A percentile compares a stretch with the other conserved stretches of the same genome.
Evolutionary conservation across 2,329 filamentous ascomycete species (phyloP).

Genomic region (Ceratocystis eucalypticola): DNA sequence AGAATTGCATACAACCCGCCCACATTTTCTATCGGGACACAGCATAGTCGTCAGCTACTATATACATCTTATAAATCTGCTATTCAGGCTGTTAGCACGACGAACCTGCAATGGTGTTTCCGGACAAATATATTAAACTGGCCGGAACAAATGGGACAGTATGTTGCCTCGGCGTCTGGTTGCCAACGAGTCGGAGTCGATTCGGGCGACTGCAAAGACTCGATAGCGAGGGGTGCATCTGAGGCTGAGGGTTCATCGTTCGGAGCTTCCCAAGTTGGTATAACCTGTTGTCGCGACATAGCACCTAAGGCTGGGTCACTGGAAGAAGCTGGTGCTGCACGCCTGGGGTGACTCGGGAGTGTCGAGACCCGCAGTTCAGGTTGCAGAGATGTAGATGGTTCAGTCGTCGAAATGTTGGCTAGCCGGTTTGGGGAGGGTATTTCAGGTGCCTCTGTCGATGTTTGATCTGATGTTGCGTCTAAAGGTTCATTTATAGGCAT

Average conservation of each 20-base stretch:
- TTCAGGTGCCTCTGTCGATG: background rate
- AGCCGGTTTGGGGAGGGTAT: background rate
- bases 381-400: conserved; percentile 21
- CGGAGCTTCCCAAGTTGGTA: conserved; percentile 1
- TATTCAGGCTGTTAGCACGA: conserved; percentile 14
- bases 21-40: conserved; percentile 55
- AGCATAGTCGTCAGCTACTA: conserved; percentile 8
- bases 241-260: conserved; percentile 9
- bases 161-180: conserved; percentile 66
- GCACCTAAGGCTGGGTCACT: background rate
- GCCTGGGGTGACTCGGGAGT: background rate
- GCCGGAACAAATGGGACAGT: conserved; percentile 70
- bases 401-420: background rate
- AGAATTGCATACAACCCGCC: conserved; percentile 73
- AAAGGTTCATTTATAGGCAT: background rate
- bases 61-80: too few species aligned
- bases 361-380: background rate
- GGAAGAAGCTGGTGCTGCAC: background rate
- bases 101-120: conserved; percentile 82
- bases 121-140: conserved; percentile 75
- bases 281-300: conserved; percentile 5
- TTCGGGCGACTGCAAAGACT: conserved; percentile 24
- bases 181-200: conserved; percentile 69
- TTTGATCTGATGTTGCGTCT: background rate
- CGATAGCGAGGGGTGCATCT: background rate